phyloP scores from a whole-genome alignment of 2,329 filamentous ascomycete species.

The Cercospora canescens region DNA sequence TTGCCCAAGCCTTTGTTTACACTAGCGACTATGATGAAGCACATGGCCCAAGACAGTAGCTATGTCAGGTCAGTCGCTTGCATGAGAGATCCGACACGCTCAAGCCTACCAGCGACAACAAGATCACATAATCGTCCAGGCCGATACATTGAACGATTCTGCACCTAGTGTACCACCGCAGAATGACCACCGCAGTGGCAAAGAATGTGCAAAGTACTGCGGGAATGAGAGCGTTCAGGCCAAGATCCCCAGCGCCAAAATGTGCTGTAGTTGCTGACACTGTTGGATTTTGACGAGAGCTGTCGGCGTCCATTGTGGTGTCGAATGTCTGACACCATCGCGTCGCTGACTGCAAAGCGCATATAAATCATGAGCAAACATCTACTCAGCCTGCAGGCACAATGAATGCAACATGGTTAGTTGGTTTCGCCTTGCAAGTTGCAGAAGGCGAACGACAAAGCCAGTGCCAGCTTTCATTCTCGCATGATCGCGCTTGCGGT shows the following conservation, averaged over 20 bases:
- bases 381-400: neutral
- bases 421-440: neutral
- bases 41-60: slow-evolving; percentile 34
- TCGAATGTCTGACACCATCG: neutral
- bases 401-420: neutral
- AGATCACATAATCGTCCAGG: slow-evolving; percentile 39
- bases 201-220: slow-evolving; percentile 34
- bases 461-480: neutral
- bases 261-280: slow-evolving; percentile 17
- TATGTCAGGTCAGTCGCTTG: slow-evolving; percentile 7
- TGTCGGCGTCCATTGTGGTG: neutral
- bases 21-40: slow-evolving; percentile 30
- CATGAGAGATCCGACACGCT: neutral
- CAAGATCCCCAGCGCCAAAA: slow-evolving; percentile 29
- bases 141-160: slow-evolving; percentile 36
- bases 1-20: slow-evolving; percentile 27
- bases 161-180: slow-evolving; percentile 38
- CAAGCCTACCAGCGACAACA: slow-evolving; percentile 35
- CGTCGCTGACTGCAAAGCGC: neutral
- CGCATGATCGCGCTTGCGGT: neutral
- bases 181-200: slow-evolving; percentile 34
- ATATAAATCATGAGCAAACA: neutral
- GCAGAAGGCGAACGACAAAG: neutral
- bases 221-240: slow-evolving; percentile 34
- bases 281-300: slow-evolving; percentile 1